Evolutionary conservation across 1,284 basidiomycete species (phyloP).

Genomic region (Tausonia pullulans): DNA sequence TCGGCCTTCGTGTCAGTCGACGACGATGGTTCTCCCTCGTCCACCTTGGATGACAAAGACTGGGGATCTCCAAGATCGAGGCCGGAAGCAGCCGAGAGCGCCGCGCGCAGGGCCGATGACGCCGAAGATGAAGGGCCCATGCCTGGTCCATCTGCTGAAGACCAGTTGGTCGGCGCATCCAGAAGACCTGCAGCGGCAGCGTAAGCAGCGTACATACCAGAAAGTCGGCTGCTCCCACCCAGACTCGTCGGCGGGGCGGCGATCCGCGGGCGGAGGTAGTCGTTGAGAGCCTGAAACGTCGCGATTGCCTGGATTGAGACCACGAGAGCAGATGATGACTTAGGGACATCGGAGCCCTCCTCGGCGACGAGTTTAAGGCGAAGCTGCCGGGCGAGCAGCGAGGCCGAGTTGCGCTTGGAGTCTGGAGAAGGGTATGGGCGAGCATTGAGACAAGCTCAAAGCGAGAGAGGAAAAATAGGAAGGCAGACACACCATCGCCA

Average conservation of each 20-base stretch:
- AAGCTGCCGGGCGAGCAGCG: slow-evolving; percentile 73
- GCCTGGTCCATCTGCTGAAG: slow-evolving; percentile 4
- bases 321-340: slow-evolving; percentile 72
- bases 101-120: no score
- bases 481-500: slow-evolving; percentile 50
- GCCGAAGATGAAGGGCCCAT: no score
- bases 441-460: slow-evolving; percentile 8
- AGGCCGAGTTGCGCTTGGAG: slow-evolving; percentile 72
- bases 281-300: slow-evolving; percentile 87
- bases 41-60: no score
- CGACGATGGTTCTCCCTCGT: no score
- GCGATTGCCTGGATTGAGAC: slow-evolving; percentile 95
- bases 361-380: slow-evolving; percentile 76
- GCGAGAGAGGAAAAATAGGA: slow-evolving; percentile 20
- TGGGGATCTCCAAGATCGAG: no score
- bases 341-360: slow-evolving; percentile 75
- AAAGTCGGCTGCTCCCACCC: slow-evolving; percentile 50
- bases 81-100: no score
- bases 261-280: slow-evolving; percentile 82
- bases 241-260: slow-evolving; percentile 31
- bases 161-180: slow-evolving; percentile 11
- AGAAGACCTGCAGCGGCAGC: slow-evolving; percentile 46
- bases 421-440: slow-evolving; percentile 40
- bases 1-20: no score
- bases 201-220: slow-evolving; percentile 81